A percentile compares a stretch with the other conserved stretches of the same genome.
These are phyloP conservation scores for Rosa multiflora DNA, from an alignment of 306 rosid species.

Conservation along the genomic window DNA sequence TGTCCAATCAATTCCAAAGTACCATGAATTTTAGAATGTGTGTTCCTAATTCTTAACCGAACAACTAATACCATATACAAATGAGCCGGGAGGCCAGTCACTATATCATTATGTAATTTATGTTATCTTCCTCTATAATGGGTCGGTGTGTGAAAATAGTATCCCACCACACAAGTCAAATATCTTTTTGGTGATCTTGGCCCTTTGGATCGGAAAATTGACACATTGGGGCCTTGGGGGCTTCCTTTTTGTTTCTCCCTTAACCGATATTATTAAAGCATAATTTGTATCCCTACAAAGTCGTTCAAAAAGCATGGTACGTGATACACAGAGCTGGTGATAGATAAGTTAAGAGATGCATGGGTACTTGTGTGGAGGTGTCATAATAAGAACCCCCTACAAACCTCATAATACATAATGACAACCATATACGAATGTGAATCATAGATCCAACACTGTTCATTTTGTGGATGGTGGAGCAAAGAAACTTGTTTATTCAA, in stretches of 20 bases:
- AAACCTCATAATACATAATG: not conserved
- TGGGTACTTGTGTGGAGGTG: not conserved
- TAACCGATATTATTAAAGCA: not conserved
- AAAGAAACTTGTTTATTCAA: not conserved
- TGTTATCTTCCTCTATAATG: conserved; percentile 5
- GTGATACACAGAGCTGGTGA: conserved; percentile 2
- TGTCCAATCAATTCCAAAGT: not conserved
- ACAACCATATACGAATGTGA: not conserved
- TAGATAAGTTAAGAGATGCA: not conserved
- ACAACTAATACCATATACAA: not conserved
- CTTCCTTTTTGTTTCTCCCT: not conserved
- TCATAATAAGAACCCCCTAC: not conserved
- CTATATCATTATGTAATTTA: not conserved
- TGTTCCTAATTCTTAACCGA: not conserved
- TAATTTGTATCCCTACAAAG: not conserved
- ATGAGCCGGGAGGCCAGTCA: not conserved
- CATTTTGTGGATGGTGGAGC: not conserved
- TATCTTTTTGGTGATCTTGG: not conserved
- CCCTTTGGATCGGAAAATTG: not conserved
- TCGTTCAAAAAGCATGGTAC: not conserved
- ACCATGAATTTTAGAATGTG: not conserved
- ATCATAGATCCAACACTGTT: not conserved
- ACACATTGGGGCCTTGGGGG: not conserved
- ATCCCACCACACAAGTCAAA: not conserved
- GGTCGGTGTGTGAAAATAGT: not conserved